Percentiles rank a stretch among this genome's conserved stretches.
Conservation (phyloP, 495 filamentous ascomycete genomes). For the Lentithecium fluviatile region DNA sequence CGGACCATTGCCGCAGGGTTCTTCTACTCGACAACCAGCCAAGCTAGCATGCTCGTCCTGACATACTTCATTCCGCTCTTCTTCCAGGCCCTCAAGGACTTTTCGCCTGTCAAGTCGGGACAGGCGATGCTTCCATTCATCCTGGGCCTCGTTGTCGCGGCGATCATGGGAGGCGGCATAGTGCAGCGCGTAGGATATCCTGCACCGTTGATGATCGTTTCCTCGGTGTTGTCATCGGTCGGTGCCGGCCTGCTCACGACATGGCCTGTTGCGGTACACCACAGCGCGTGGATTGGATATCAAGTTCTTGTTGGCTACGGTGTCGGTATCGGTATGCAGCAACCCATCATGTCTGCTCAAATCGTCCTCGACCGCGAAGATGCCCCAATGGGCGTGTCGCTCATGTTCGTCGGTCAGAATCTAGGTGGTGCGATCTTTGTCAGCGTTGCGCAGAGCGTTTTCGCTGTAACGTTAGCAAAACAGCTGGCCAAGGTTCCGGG, state of each 20-base stretch:
- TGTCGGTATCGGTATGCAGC: conserved; percentile 67
- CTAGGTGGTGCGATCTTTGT: conserved; percentile 24
- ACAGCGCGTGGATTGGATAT: conserved; percentile 73
- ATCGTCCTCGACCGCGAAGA: conserved; percentile 10
- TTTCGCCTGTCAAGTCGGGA: conserved; percentile 66
- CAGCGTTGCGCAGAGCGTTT: conserved; percentile 23
- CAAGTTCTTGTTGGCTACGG: conserved; percentile 70
- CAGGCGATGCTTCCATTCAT: conserved; percentile 77
- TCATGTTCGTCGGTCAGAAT: conserved; percentile 31
- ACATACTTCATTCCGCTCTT: conserved; percentile 70
- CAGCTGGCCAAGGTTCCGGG: conserved; percentile 53
- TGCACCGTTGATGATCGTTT: conserved; percentile 67
- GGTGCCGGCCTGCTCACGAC: conserved; percentile 71
- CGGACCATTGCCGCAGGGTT: conserved; percentile 61
- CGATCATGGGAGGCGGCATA: conserved; percentile 59
- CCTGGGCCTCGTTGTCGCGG: conserved; percentile 59
- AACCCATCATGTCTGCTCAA: conserved; percentile 53
- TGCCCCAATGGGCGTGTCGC: conserved; percentile 9
- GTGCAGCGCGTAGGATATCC: conserved; percentile 72
- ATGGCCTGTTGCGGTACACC: conserved; percentile 53
- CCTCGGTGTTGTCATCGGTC: conserved; percentile 59
- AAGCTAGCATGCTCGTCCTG: conserved; percentile 62
- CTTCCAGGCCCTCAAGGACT: conserved; percentile 82
- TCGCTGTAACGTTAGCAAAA: conserved; percentile 9
- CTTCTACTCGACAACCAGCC: conserved; percentile 57